Percentiles rank a stretch among this genome's conserved stretches.
Evolutionary conservation across 2,329 filamentous ascomycete species (phyloP).

Genomic region (Sclerotinia glacialis): DNA sequence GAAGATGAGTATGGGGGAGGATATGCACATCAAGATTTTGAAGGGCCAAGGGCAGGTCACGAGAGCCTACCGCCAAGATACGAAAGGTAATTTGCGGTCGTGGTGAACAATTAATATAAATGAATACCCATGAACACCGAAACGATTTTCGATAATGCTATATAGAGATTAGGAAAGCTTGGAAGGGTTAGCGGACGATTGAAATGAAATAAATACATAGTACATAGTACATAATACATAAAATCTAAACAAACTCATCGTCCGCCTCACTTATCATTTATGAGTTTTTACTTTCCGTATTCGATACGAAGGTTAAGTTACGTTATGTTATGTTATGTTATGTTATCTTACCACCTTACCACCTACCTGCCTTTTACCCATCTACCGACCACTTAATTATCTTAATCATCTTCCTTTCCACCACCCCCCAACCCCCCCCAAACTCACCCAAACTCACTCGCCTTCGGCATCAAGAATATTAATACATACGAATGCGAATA

Average conservation of each 20-base stretch:
- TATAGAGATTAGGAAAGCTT: not conserved
- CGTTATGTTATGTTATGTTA: no score
- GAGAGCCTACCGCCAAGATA: slow-evolving; percentile 37
- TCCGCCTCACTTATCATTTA: not conserved
- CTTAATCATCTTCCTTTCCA: no score
- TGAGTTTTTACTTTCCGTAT: no score
- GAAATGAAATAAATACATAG: not conserved
- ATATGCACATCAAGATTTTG: slow-evolving; percentile 27
- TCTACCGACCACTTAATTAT: no score
- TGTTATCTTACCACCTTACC: no score
- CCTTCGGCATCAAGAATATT: no score
- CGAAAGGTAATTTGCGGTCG: slow-evolving; percentile 28
- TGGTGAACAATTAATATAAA: not conserved
- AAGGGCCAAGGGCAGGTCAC: slow-evolving; percentile 20
- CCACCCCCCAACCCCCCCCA: no score
- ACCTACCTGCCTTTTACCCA: no score
- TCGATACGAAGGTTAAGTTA: no score
- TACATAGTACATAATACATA: not conserved
- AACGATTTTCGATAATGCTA: not conserved
- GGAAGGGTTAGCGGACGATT: not conserved
- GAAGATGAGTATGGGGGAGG: slow-evolving; percentile 49
- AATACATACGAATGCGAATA: no score
- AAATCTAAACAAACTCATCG: not conserved
- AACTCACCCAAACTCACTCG: no score
- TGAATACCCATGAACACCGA: not conserved